Base-by-base conservation (phyloP, 2,329 filamentous ascomycete genomes). In the Pseudocercospora vitis region DNA sequence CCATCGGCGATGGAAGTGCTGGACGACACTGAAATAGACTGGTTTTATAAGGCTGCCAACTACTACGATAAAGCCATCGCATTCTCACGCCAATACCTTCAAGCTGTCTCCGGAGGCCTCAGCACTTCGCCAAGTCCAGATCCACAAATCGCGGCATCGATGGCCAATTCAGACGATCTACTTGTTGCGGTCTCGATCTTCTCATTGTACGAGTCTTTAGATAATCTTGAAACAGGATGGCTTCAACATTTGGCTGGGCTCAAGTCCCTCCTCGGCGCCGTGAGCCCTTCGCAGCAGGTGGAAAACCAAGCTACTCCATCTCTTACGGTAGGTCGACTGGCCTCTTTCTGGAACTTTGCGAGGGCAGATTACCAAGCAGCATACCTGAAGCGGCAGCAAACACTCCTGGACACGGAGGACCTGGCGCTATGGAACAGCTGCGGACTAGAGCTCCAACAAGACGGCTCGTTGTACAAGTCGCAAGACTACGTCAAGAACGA, bases 281-380 rank as follows among this genome's bases (percentile, higher is more conserved):
- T 68, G 11, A 61, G 53, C 16, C 58, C 63, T 4, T 55, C 48
- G 19, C 63, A 64, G 24, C 61, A 60, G 51, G 52, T 52, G 71
- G 26, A 74, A 74, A 61, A 74, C 19, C 70, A 78, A 21, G 69
- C 72, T 29, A 65, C 71, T 4, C 73, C 71, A 7, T 71, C 72
- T 12, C 75, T 80, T 2, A 82, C 79, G 0, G 78, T 79, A 57
- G 81, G 76, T n/a, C 74, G 81, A 7, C 77, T 74, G 65, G 82
- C 83, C 11, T 82, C 80, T 0, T 86, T 86, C 63, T 86, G 83
- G 83, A 85, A 85, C 61, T 83, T 86, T 68, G 83, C 82, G n/a
- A 74, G 82, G 46, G 65, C 66, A 19, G 67, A 69, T 52, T 68
- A 68, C 26, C 66, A 68, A 54, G 65, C 67, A 21, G 64, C 59